A percentile compares a stretch with the other conserved stretches of the same genome.
These are phyloP conservation scores for Triangularia verruculosa DNA, from an alignment of 2,329 filamentous ascomycete genomes.

Conservation along the genomic window DNA sequence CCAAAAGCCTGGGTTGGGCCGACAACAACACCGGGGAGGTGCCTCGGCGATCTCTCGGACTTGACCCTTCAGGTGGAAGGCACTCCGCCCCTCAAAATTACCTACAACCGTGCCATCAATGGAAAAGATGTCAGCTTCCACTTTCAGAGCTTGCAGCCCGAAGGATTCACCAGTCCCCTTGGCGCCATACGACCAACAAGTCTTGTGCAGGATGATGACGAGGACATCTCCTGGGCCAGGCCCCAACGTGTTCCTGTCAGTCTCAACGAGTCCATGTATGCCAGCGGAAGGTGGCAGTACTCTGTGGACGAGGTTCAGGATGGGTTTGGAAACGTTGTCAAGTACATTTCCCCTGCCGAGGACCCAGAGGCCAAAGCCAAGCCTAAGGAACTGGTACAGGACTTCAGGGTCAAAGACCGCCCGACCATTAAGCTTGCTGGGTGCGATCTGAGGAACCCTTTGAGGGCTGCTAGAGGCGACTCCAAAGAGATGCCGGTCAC, in stretches of 20 bases:
- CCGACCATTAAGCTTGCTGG: constrained; percentile 69
- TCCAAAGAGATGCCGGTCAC: constrained; percentile 66
- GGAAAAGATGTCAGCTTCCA: constrained; percentile 73
- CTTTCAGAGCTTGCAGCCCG: constrained; percentile 90
- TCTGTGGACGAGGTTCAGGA: constrained; percentile 89
- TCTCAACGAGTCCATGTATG: constrained; percentile 83
- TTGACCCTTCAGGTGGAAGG: constrained; percentile 80
- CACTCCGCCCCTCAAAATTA: constrained; percentile 86
- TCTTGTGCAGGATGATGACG: constrained; percentile 54
- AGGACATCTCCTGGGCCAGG: constrained; percentile 78
- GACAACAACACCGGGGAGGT: constrained; percentile 63
- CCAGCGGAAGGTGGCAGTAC: constrained; percentile 81
- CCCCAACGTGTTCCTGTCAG: constrained; percentile 73
- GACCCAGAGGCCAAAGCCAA: constrained; percentile 65
- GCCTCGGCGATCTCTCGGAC: constrained; percentile 83
- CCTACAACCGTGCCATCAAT: constrained; percentile 87
- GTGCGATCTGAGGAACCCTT: constrained; percentile 75
- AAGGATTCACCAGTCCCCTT: constrained; percentile 79
- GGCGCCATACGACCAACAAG: constrained; percentile 55
- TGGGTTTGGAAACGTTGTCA: constrained; percentile 80
- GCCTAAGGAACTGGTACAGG: constrained; percentile 65
- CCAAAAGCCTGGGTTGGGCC: constrained; percentile 73
- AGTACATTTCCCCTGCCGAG: constrained; percentile 65
- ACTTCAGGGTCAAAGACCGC: constrained; percentile 82
- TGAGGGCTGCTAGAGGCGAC: constrained; percentile 78